Base-by-base conservation (phyloP, 495 filamentous ascomycete genomes). In the Clavariopsis aquatica region DNA sequence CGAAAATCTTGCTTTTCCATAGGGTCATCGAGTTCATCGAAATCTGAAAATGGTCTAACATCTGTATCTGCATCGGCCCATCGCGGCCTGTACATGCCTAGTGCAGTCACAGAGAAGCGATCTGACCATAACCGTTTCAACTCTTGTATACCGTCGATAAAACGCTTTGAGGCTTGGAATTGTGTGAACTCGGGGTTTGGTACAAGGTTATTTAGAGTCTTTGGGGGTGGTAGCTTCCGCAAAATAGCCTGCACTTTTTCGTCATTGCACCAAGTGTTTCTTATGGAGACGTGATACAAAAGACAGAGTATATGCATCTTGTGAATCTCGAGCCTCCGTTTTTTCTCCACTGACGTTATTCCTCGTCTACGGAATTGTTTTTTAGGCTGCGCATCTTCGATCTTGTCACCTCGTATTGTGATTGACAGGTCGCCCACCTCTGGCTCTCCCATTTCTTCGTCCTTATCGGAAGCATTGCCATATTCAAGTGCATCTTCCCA, bases 221-320 rank as follows among this genome's bases (percentile, higher is more conserved):
- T 69, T 9, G 62, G 57, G 7, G 62, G 58, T 6, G 62, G 56
- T 4, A 69, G 12, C 24, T 57, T 66, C n/a, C 64, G 46, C 27
- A 70, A 26, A 19, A 31, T 58, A 17, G 53, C 47, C 53, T 70
- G 63, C 13, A 62, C 57, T 62, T 78, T 73, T 15, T 79, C 64
- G 73, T 94, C 86, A 73, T 96, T 96, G 72, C 93, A 98, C 93
- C 93, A 98, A 56, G 78, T 74, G 72, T 96, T 98, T 43, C 92
- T 84, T 24, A 83, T 75, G 64, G 87, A 81, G 20, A 88, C 83
- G 74, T 97, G 90, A 3, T 80, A 80, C 29, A 98, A 73, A 0
- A 97, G 79, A 69, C 91, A 95, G 31, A 96, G 79, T 1, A 98
- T 49, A 77, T 99, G 92, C 67, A 84, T 78, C 75, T 96, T 96